Conservation (phyloP, 352 stramenopile species). For the Phytophthora boehmeriae region DNA sequence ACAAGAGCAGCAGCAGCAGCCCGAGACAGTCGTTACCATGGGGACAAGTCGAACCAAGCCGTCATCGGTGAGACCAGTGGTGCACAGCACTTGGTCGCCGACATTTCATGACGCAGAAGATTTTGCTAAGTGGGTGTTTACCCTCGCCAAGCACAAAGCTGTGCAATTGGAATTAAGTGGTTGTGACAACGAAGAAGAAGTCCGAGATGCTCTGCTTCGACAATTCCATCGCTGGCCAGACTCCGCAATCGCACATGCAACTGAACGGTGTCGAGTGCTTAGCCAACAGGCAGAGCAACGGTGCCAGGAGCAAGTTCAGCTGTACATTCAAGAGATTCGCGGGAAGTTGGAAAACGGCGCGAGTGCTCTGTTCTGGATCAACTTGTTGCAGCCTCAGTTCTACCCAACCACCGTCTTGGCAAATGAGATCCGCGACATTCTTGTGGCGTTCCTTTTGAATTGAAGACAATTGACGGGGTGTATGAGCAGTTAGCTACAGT, state of each 20-base stretch:
- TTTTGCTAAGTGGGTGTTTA: conserved; percentile 30
- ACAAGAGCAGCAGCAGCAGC: background rate
- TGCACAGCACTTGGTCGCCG: background rate
- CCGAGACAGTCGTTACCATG: background rate
- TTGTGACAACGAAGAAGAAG: conserved; percentile 17
- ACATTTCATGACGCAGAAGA: conserved; percentile 10
- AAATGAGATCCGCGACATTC: conserved; percentile 20
- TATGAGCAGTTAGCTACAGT: conserved; percentile 24
- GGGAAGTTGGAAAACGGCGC: conserved; percentile 17
- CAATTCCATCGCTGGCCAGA: conserved; percentile 38
- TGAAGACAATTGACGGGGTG: conserved; percentile 23
- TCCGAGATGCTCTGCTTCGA: conserved; percentile 29
- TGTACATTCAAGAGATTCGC: conserved; percentile 30
- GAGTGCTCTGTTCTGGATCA: conserved; percentile 35
- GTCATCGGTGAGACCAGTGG: too few species aligned
- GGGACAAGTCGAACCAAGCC: conserved; percentile 1
- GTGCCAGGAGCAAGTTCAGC: conserved; percentile 30
- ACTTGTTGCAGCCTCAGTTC: conserved; percentile 22
- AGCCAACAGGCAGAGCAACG: conserved; percentile 11
- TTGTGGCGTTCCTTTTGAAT: conserved; percentile 27
- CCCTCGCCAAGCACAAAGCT: conserved; percentile 18
- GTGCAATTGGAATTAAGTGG: conserved; percentile 27
- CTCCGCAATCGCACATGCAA: conserved; percentile 13
- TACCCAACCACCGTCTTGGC: conserved; percentile 9
- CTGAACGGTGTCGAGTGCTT: conserved; percentile 6